A percentile compares a stretch with the other conserved stretches of the same genome.
These are phyloP conservation scores for Apiotrichum porosum DNA, from an alignment of 1,284 basidiomycete genomes.

Conservation along the genomic window DNA sequence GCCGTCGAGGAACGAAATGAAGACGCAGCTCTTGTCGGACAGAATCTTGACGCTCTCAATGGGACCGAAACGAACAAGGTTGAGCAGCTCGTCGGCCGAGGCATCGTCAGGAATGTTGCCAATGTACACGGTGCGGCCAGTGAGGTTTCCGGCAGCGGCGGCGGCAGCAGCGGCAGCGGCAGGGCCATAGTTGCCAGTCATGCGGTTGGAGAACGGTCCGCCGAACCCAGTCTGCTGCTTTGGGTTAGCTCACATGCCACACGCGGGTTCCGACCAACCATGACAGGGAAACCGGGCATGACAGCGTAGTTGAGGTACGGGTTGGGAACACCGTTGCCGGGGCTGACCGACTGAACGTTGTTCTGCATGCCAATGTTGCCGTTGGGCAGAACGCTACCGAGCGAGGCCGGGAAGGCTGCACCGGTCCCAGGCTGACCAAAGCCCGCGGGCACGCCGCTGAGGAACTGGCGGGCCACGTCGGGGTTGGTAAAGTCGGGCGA, in stretches of 20 bases:
- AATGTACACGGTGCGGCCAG: constrained; percentile 91
- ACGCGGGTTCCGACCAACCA: constrained; percentile 3
- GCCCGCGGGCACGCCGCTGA: not conserved
- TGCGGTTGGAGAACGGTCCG: constrained; percentile 45
- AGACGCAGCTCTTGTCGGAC: constrained; percentile 97
- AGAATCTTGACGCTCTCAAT: constrained; percentile 91
- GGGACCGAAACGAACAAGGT: constrained; percentile 95
- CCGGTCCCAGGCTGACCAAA: constrained; percentile 12
- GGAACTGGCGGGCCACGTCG: constrained; percentile 8
- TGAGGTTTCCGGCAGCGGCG: constrained; percentile 61
- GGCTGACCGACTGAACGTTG: not conserved
- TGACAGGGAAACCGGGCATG: constrained; percentile 13
- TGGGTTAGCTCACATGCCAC: not conserved
- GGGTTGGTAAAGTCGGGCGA: constrained; percentile 17
- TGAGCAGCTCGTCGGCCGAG: constrained; percentile 93
- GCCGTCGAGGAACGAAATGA: constrained; percentile 92
- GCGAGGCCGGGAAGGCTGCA: not conserved
- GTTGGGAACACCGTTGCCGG: not conserved
- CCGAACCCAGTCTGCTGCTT: constrained; percentile 9
- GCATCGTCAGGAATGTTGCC: constrained; percentile 95
- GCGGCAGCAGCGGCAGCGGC: constrained; percentile 70
- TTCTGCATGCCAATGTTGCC: not conserved
- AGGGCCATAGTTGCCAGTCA: constrained; percentile 53
- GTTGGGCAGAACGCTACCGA: not conserved
- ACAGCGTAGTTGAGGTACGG: constrained; percentile 6